Evolutionary conservation across 768 basidiomycete genomes (phyloP).

Genomic region (Macrolepiota dolichaula): DNA sequence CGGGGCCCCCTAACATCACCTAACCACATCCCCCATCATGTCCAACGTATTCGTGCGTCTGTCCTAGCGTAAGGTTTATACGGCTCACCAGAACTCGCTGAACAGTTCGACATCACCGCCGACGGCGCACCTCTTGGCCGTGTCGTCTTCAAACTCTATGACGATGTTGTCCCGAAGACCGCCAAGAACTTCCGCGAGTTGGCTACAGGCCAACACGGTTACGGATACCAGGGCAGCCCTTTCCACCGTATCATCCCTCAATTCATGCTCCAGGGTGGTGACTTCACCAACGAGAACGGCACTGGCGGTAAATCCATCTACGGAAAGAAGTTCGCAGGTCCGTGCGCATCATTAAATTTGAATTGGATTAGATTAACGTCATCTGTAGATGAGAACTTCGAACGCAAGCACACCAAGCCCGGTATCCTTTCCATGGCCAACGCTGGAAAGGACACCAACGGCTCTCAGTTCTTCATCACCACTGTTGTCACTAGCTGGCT

Average conservation of each 20-base stretch:
- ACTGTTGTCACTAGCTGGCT: conserved; percentile 76
- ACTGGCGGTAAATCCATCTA: conserved; percentile 83
- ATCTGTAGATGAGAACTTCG: conserved; percentile 77
- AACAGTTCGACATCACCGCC: conserved; percentile 66
- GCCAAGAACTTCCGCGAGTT: conserved; percentile 87
- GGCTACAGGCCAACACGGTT: conserved; percentile 70
- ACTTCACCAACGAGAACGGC: conserved; percentile 68
- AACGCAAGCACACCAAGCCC: conserved; percentile 67
- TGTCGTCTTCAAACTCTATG: conserved; percentile 83
- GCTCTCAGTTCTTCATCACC: conserved; percentile 87
- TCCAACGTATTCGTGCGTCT: conserved; percentile 10
- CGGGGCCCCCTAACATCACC: neutral
- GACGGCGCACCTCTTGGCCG: conserved; percentile 38
- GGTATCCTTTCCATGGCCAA: conserved; percentile 80
- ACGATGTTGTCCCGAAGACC: conserved; percentile 72
- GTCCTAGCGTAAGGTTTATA: neutral
- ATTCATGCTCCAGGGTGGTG: conserved; percentile 89
- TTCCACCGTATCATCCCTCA: conserved; percentile 86
- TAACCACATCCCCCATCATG: neutral
- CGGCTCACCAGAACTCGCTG: neutral
- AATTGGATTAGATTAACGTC: neutral
- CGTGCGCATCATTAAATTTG: conserved; percentile 15
- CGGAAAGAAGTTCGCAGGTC: conserved; percentile 63
- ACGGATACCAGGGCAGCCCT: conserved; percentile 60
- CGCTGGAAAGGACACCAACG: conserved; percentile 78